Percentiles rank a stretch among this genome's conserved stretches.
These are phyloP conservation scores for Stemphylium vesicarium DNA, from an alignment of 2,329 filamentous ascomycete species.

Conservation along the genomic window DNA sequence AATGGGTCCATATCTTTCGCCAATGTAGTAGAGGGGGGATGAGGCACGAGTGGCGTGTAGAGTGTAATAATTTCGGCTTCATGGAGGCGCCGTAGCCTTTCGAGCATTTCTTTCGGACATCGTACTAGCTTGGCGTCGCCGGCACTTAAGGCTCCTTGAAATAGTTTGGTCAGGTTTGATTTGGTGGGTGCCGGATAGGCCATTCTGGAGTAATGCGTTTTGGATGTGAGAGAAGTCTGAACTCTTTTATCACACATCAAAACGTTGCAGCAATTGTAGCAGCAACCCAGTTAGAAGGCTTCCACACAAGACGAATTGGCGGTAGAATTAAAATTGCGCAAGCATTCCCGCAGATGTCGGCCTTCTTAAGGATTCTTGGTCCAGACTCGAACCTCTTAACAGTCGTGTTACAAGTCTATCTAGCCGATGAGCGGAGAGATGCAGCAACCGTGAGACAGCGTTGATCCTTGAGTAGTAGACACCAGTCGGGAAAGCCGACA, in stretches of 20 bases:
- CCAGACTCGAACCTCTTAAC: constrained; percentile 6
- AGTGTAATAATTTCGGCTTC: constrained; percentile 52
- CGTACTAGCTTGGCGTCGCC: constrained; percentile 32
- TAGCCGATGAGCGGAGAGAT: background rate
- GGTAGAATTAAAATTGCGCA: background rate
- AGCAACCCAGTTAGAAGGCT: background rate
- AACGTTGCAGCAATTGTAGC: background rate
- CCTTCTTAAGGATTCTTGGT: constrained; percentile 11
- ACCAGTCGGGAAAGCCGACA: constrained; percentile 18
- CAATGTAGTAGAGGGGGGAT: constrained; percentile 39
- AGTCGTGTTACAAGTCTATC: constrained; percentile 13
- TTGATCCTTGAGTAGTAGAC: constrained; percentile 19
- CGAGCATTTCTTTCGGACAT: constrained; percentile 32
- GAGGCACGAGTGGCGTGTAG: constrained; percentile 63
- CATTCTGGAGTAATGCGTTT: background rate
- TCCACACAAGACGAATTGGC: background rate
- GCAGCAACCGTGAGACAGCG: background rate
- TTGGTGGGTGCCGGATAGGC: background rate
- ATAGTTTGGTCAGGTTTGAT: background rate
- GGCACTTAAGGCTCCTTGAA: constrained; percentile 11
- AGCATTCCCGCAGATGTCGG: background rate
- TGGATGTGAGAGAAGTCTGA: background rate
- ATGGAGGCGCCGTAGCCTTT: constrained; percentile 43
- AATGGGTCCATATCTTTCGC: constrained; percentile 68
- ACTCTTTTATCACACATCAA: background rate